These are phyloP conservation scores for Umbilicus rupestris DNA, from an alignment of 164 flowering plant genomes.

Conservation along the genomic window DNA sequence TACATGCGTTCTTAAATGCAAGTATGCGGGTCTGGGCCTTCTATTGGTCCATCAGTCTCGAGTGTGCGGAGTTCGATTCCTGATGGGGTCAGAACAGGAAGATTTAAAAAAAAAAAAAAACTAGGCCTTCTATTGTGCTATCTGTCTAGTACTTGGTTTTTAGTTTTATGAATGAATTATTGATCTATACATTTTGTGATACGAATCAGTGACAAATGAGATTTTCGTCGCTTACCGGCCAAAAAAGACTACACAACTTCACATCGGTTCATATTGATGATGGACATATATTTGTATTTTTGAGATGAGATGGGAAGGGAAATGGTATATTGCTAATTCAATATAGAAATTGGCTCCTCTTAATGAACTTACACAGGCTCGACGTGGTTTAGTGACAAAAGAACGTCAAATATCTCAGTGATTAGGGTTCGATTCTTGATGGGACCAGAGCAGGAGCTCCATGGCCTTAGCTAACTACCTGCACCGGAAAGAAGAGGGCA, in stretches of 20 bases:
- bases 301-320: not conserved
- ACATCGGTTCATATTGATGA: not conserved
- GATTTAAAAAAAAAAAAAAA: no score
- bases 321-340: not conserved
- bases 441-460: no score
- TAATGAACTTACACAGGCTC: not conserved
- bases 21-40: no score
- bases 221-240: not conserved
- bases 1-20: no score
- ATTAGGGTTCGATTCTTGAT: no score
- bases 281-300: not conserved
- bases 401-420: no score
- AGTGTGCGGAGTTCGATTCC: no score
- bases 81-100: no score
- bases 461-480: not conserved
- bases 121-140: no score
- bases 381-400: no score
- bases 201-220: not conserved
- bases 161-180: not conserved
- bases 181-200: no score
- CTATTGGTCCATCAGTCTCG: no score
- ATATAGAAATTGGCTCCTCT: not conserved
- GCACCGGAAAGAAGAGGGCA: conserved; percentile 1
- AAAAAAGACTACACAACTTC: not conserved
- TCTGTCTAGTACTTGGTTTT: not conserved